Evolutionary conservation across 352 stramenopile genomes (phyloP).

Genomic region (Phytophthora vignae): DNA sequence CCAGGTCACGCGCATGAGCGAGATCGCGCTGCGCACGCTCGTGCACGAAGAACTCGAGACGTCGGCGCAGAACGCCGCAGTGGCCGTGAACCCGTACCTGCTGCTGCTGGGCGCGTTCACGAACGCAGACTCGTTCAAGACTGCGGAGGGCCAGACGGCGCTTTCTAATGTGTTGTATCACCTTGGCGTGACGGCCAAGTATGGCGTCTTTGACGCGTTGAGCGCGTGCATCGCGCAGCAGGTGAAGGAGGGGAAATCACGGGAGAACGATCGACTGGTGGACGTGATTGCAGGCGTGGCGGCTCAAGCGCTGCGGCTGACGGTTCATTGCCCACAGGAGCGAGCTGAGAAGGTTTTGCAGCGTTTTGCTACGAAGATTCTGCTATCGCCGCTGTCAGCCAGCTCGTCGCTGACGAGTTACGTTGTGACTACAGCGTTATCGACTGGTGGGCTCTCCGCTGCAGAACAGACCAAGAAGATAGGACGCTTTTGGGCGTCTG

Average conservation of each 20-base stretch:
- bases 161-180: conserved; percentile 38
- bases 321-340: conserved; percentile 11
- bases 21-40: conserved; percentile 48
- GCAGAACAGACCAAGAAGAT: neutral
- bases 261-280: conserved; percentile 35
- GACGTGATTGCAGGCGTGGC: conserved; percentile 39
- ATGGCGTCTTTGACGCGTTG: conserved; percentile 45
- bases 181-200: conserved; percentile 32
- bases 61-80: conserved; percentile 3
- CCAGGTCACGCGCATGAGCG: conserved; percentile 53
- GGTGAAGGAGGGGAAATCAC: conserved; percentile 7
- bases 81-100: conserved; percentile 53
- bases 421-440: conserved; percentile 20
- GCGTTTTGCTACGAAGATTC: conserved; percentile 41
- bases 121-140: conserved; percentile 38
- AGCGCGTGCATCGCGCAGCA: conserved; percentile 40
- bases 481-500: conserved; percentile 23
- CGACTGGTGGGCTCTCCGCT: conserved; percentile 8
- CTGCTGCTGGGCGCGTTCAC: conserved; percentile 60
- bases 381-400: conserved; percentile 36
- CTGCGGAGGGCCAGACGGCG: conserved; percentile 19
- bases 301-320: conserved; percentile 28
- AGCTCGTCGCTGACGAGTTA: conserved; percentile 31
- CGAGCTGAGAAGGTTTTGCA: conserved; percentile 10
- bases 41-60: conserved; percentile 37